Evolutionary conservation across 805 yeast genomes (phyloP).

Genomic region (Candida tallmaniae): DNA sequence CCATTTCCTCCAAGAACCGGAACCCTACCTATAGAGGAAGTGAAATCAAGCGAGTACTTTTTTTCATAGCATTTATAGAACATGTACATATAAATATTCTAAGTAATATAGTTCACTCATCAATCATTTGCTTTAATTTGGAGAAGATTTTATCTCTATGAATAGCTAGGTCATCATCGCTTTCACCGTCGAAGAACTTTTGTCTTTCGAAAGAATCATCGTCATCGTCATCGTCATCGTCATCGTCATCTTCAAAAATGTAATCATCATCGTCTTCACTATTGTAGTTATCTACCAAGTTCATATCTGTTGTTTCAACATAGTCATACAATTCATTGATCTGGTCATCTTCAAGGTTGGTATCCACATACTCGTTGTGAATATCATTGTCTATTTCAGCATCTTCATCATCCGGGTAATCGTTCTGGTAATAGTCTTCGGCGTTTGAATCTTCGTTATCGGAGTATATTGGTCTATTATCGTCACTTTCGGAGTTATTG

Average conservation of each 20-base stretch:
- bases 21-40: slow-evolving; percentile 25
- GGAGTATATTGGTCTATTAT: slow-evolving; percentile 39
- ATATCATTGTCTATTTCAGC: slow-evolving; percentile 27
- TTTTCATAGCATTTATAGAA: slow-evolving; percentile 13
- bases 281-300: slow-evolving; percentile 9
- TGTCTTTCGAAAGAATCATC: slow-evolving; percentile 36
- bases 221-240: slow-evolving; percentile 43
- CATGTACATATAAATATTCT: not conserved
- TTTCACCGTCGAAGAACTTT: slow-evolving; percentile 52
- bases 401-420: slow-evolving; percentile 93
- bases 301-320: slow-evolving; percentile 6
- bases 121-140: slow-evolving; percentile 50
- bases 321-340: slow-evolving; percentile 13
- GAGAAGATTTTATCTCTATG: slow-evolving; percentile 64
- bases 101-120: slow-evolving; percentile 20
- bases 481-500: slow-evolving; percentile 22
- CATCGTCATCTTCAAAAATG: slow-evolving; percentile 20
- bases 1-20: slow-evolving; percentile 28
- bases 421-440: slow-evolving; percentile 87
- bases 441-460: slow-evolving; percentile 88
- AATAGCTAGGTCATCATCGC: slow-evolving; percentile 55
- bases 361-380: slow-evolving; percentile 16
- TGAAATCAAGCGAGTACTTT: slow-evolving; percentile 30
- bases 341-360: slow-evolving; percentile 22
- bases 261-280: slow-evolving; percentile 11